phyloP scores from a whole-genome alignment of 2,329 filamentous ascomycete genomes.

The Scolecobasidium constrictum region DNA sequence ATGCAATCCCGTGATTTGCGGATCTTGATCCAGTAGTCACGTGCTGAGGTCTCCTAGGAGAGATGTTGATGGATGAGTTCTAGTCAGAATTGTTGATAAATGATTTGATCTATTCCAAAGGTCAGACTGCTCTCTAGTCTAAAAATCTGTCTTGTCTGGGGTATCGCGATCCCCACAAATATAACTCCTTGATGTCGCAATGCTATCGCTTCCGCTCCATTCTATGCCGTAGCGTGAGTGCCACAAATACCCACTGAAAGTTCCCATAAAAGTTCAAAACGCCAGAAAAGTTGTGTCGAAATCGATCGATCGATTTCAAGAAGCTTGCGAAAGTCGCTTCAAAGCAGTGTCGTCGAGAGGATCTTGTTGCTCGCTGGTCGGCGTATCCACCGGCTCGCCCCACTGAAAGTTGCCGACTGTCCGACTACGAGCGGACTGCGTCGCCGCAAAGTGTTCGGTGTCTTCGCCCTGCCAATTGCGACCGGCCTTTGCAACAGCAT shows the following conservation, averaged over 20 bases:
- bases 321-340: background rate
- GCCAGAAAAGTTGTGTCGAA: no score
- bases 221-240: no score
- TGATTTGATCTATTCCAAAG: background rate
- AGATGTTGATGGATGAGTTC: background rate
- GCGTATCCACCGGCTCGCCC: background rate
- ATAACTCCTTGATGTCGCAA: no score
- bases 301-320: no score
- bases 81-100: background rate
- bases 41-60: background rate
- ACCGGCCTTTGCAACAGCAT: background rate
- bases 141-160: background rate
- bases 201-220: no score
- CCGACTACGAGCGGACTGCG: background rate
- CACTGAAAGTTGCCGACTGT: background rate
- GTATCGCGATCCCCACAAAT: background rate
- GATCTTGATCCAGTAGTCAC: background rate
- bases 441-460: background rate
- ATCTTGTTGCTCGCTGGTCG: background rate
- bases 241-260: no score
- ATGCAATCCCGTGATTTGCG: slow-evolving; percentile 3
- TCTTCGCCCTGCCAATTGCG: background rate
- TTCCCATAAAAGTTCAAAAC: no score
- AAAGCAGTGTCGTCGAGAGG: background rate
- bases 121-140: background rate